Conservation (phyloP, 345 rosid genomes). For the Corchorus capsularis region DNA sequence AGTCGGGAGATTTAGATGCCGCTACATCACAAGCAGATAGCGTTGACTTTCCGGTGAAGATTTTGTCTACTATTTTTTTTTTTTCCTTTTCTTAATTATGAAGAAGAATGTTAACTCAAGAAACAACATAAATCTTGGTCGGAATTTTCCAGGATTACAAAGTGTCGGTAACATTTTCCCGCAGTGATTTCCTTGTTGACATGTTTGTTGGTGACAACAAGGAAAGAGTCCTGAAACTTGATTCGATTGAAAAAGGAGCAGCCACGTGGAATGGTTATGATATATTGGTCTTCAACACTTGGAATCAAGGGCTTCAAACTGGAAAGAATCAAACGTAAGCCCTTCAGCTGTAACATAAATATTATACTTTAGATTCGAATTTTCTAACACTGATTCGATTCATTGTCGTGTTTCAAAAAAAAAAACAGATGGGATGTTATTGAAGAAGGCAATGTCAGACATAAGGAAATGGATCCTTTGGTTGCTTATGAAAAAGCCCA, state of each 20-base stretch:
- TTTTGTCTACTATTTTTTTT: too few species aligned
- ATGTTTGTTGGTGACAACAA: conserved; percentile 23
- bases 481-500: conserved; percentile 39
- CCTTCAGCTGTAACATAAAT: not conserved
- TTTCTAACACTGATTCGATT: not conserved
- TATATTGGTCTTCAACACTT: conserved; percentile 62
- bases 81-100: too few species aligned
- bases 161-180: conserved; percentile 45
- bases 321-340: conserved; percentile 69
- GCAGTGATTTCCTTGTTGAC: conserved; percentile 76
- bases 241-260: conserved; percentile 51
- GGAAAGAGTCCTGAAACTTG: conserved; percentile 50
- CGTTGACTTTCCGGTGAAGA: conserved; percentile 26
- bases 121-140: too few species aligned
- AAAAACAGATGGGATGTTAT: conserved; percentile 37
- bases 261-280: conserved; percentile 49
- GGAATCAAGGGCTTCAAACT: conserved; percentile 93
- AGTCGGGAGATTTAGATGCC: conserved; percentile 38
- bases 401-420: too few species aligned
- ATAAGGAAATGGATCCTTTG: conserved; percentile 35
- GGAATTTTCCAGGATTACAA: conserved; percentile 40
- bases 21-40: not conserved
- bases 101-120: too few species aligned
- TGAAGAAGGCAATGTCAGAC: conserved; percentile 14
- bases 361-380: not conserved